These are phyloP conservation scores for Bidens hawaiensis DNA, from an alignment of 140 eudicot species.

Conservation along the genomic window DNA sequence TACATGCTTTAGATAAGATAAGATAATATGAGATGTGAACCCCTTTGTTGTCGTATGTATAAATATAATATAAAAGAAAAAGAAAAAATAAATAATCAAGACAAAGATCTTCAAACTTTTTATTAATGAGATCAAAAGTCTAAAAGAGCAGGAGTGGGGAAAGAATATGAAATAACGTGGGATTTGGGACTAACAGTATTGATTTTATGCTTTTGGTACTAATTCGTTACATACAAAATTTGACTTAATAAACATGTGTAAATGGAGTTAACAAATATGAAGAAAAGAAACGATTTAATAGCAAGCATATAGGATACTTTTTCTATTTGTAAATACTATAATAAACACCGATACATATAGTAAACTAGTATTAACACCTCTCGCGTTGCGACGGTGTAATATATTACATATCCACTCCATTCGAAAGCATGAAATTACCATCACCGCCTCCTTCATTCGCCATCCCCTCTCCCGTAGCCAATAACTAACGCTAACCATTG, in stretches of 20 bases:
- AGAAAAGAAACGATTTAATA: conserved; percentile 2
- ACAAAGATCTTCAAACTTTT: neutral
- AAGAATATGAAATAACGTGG: conserved; percentile 11
- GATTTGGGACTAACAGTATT: conserved; percentile 12
- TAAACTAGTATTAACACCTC: no score
- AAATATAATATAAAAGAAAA: neutral
- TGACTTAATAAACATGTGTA: neutral
- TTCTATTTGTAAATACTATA: neutral
- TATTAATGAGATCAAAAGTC: conserved; percentile 10
- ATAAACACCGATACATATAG: no score
- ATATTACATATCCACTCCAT: no score
- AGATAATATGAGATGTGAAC: neutral
- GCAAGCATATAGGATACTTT: neutral
- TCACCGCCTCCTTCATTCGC: no score
- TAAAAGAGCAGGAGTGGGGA: conserved; percentile 13
- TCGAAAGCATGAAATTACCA: no score
- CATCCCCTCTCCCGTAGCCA: no score
- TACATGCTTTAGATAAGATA: neutral
- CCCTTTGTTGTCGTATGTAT: neutral
- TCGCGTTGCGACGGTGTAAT: no score
- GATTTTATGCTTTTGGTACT: conserved; percentile 35
- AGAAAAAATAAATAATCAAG: neutral
- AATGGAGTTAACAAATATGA: neutral
- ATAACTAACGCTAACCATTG: no score
- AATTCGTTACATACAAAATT: conserved; percentile 18